Evolutionary conservation across 164 flowering plant genomes (phyloP).

Genomic region (Warburgia ugandensis): DNA sequence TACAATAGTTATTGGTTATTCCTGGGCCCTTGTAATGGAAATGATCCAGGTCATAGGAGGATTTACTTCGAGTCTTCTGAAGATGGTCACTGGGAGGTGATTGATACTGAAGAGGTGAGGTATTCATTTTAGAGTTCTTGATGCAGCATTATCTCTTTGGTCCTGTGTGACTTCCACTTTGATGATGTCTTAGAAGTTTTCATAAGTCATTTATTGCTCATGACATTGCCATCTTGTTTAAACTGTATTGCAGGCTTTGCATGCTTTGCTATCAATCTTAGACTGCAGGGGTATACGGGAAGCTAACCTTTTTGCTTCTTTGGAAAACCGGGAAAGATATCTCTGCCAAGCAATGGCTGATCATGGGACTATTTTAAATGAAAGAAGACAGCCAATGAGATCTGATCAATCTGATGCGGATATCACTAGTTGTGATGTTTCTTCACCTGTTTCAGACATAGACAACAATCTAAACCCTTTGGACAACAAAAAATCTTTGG

Average conservation of each 20-base stretch:
- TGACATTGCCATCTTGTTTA: too few species aligned
- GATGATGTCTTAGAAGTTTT: neutral
- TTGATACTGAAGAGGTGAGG: constrained; percentile 78
- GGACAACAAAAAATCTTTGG: constrained; percentile 22
- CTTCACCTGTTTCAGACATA: constrained; percentile 82
- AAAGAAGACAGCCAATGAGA: constrained; percentile 15
- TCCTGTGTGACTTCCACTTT: too few species aligned
- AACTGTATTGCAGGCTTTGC: constrained; percentile 49
- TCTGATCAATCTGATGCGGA: constrained; percentile 42
- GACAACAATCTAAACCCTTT: constrained; percentile 45
- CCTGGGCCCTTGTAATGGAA: constrained; percentile 76
- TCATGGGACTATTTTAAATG: constrained; percentile 17
- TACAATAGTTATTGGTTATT: constrained; percentile 97
- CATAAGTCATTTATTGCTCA: too few species aligned
- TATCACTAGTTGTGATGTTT: constrained; percentile 44
- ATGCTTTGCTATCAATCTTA: constrained; percentile 51
- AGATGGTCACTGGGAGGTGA: constrained; percentile 98
- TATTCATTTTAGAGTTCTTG: neutral
- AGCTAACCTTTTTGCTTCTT: constrained; percentile 61
- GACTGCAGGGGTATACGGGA: constrained; percentile 75
- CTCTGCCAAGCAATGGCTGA: constrained; percentile 58
- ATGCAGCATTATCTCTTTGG: too few species aligned
- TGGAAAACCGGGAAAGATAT: constrained; percentile 47
- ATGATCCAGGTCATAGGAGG: constrained; percentile 87
- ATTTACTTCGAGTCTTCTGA: constrained; percentile 97